phyloP scores from a whole-genome alignment of 2,329 filamentous ascomycete genomes.

The Pseudocercospora ulei region DNA sequence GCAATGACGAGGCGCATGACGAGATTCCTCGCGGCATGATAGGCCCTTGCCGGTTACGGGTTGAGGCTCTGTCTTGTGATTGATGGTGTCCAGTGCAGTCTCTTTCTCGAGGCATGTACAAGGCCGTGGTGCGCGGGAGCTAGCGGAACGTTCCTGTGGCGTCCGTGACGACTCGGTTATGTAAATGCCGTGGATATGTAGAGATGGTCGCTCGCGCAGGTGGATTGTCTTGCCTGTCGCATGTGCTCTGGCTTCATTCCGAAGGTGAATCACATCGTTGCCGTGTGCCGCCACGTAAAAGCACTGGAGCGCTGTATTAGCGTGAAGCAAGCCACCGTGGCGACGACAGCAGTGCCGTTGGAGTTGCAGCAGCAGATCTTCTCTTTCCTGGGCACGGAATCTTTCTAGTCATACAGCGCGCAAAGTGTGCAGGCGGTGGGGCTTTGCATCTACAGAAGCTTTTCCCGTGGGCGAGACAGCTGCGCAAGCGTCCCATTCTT shows the following conservation, averaged over 20 bases:
- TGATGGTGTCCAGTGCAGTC: no score
- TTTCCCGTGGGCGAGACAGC: constrained; percentile 29
- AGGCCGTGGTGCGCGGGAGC: no score
- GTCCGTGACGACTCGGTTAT: no score
- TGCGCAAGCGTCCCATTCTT: constrained; percentile 29
- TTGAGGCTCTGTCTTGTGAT: no score
- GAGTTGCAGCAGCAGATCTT: constrained; percentile 34
- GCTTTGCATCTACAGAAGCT: constrained; percentile 28
- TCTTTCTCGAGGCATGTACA: no score
- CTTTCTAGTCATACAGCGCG: constrained; percentile 31
- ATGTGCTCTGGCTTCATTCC: neutral
- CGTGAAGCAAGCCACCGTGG: constrained; percentile 18
- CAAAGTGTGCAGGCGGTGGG: constrained; percentile 32
- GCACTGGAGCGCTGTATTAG: constrained; percentile 18
- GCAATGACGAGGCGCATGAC: no score
- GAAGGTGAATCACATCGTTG: constrained; percentile 4
- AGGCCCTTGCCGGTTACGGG: no score
- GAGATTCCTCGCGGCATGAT: no score
- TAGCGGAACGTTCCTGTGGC: no score
- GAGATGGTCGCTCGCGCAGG: no score
- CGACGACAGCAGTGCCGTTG: constrained; percentile 28
- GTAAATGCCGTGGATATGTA: no score
- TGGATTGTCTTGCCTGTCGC: no score
- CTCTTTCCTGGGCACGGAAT: constrained; percentile 29
- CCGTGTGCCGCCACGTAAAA: neutral